Evolutionary conservation across 352 stramenopile genomes (phyloP), one percentile per base, ranked within the genome.

Genomic region (Phytophthora cactorum): DNA sequence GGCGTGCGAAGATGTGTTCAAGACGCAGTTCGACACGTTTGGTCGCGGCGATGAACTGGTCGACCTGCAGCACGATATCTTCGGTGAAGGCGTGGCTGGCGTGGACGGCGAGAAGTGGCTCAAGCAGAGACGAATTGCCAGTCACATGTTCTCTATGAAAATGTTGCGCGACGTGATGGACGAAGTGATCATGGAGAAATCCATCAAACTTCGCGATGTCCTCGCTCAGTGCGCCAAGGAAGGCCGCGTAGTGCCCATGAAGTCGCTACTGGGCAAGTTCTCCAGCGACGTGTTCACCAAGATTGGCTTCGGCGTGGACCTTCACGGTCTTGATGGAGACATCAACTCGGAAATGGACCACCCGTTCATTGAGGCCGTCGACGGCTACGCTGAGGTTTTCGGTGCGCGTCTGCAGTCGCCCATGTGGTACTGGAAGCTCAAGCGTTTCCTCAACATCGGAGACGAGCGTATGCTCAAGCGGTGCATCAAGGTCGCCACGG

Each of bases 271-370:
- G 8, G 59, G 72, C 52, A 72, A 82, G 32, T 86, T 91, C 57
- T 91, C 87, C 3, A 82, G 88, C 59, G 87, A 95, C 44, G 79
- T 89, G 32, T 93, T 95, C 63, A 80, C 76, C 15, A 84, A 88
- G 46, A 84, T 93, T 32, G 84, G 81, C 17, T 93, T 95, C 62
- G 84, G 84, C 32, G 77, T 90, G 46, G 75, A 92, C 29, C 61
- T 92, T n/a, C 53, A 80, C 17, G 72, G 75, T 4, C 59, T 91
- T 17, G 63, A 76, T 15, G 57, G 59, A 15, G 65, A 74, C 31
- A 22, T 72, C 27, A 70, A 74, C 53, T 56, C 66, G 1, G 65
- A 72, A 39, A 84, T 74, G 55, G 72, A 82, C 54, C 64, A 78
- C 52, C 56, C 66, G 46, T 81, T 92, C 58, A 74, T 87, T 4